Base-by-base conservation (phyloP, 169 alveolate species). In the Eimeria tenella region DNA sequence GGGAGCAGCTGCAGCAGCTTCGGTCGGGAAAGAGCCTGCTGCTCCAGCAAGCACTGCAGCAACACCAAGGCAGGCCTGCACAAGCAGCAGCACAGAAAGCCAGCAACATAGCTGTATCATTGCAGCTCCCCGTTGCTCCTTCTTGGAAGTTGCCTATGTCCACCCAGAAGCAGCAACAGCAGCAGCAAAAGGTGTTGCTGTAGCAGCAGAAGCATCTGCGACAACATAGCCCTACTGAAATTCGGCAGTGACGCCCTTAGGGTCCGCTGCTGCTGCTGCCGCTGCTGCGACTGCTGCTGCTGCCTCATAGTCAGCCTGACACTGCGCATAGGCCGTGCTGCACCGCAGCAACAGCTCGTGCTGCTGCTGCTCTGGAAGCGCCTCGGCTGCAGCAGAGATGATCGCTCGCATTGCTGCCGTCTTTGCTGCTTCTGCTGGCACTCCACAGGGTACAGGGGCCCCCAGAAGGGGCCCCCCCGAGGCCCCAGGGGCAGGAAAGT, bases 1-100 rank as follows among this genome's bases (percentile, higher is more conserved):
- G 90, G 90, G 6, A 83, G 90, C 62, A 83, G 90, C 90, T 31
- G 90, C 62, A 83, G 62, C 58, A 83, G 49, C 75, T 31, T 58
- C 68, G 60, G 50, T 7, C 90, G 55, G 21, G 52, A 74, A 60
- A 83, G 63, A 21, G 90, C 90, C 75, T 83, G 90, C 90, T 83
- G 90, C 60, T 83, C 62, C 90, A 83, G 79, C 62, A 83, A 55
- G 11, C 90, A 83, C 7, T 83, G 90, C 60, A 83, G 52, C 77
- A 83, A 75, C 77, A 83, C 17, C 79, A 83, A 42, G 10, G 90
- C 90, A 55, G 25, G 9, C 75, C 90, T 83, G 90, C 90, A 83
- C 77, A 74, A 60, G 52, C 63, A 60, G 31, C 77, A 58, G 60
- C 52, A 65, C 4, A 56, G 52, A 25, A 15, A 11, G 82, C 82